Evolutionary conservation across 306 rosid genomes (phyloP).

Genomic region (Quercus dentata): DNA sequence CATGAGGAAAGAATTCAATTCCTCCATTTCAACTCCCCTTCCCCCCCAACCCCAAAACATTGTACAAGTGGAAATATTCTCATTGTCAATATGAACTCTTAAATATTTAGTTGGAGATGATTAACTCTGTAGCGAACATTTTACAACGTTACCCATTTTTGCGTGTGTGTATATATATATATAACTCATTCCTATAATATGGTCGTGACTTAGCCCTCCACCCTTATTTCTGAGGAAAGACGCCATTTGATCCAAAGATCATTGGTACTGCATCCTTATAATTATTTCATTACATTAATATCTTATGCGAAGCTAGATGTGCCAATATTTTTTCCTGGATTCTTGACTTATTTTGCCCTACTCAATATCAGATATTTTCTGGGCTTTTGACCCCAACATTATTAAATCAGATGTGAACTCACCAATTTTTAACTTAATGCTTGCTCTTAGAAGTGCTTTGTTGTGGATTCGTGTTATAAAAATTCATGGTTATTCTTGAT

Average conservation of each 20-base stretch:
- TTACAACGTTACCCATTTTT: background rate
- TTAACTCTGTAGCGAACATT: no score
- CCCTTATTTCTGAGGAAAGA: background rate
- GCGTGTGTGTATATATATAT: no score
- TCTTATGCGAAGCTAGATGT: no score
- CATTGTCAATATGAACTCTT: background rate
- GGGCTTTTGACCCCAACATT: no score
- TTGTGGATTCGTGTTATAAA: rapidly evolving
- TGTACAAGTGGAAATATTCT: background rate
- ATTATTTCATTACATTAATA: background rate
- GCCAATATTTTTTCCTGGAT: no score
- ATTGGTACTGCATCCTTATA: background rate
- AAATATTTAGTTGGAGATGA: background rate
- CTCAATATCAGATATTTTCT: no score
- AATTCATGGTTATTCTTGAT: background rate
- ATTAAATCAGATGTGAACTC: background rate
- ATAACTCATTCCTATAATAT: no score
- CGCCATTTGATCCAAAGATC: background rate
- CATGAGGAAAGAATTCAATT: background rate
- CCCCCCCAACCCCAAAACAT: no score
- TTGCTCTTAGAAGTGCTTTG: no score
- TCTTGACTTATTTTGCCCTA: no score
- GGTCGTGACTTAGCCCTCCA: no score
- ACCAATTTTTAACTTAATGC: background rate
- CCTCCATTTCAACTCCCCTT: background rate